Base-by-base conservation (phyloP, 257 asterid species). In the Solanum pimpinellifolium region DNA sequence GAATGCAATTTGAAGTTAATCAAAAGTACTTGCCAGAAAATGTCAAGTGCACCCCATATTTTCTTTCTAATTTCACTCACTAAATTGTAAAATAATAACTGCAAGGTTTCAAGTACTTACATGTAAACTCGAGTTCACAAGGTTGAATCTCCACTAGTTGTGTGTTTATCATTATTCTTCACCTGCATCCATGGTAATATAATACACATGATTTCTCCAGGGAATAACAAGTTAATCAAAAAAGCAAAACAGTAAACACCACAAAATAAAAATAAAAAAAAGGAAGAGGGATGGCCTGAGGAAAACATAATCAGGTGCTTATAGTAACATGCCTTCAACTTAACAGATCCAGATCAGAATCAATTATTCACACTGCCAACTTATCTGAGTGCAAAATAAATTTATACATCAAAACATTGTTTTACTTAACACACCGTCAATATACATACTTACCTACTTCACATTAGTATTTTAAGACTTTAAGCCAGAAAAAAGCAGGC, bases 71-170 rank as follows among this genome's bases (percentile, higher is more conserved):
- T 60, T 37, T 84, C 46, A 72, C 42, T 42, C 86, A 65, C 25
- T 65, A 70, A 29, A 76, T 86, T 87, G 44, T 29, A 31, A 78
- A 65, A 42, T 47, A 80, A 5, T 29, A 47, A 80, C 25, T 27
- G 68, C 85, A 47, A 80, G 13, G 65, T 80, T 80, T 85, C 84
- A 73, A 73, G 46, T 56, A 91, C 97, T 84, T 91, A 94, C 99
- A 92, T 60, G 66, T 56, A 91, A 96, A 96, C 90, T 93, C 91
- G 83, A 96, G 96, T 91, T 96, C 99, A 37, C 88, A 92, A 87
- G 99, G 99, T 87, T 90, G 94, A 90, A 95, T 90, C 90, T 94
- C 98, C 91, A 90, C 90, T 44, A 94, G 88, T 87, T 92, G 93
- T 85, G 91, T 86, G 90, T 85, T 90, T 93, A 92, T 91, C 39